Evolutionary conservation across 1,139 yeast genomes (phyloP).

Genomic region (Yamadazyma pseudoaaseri): DNA sequence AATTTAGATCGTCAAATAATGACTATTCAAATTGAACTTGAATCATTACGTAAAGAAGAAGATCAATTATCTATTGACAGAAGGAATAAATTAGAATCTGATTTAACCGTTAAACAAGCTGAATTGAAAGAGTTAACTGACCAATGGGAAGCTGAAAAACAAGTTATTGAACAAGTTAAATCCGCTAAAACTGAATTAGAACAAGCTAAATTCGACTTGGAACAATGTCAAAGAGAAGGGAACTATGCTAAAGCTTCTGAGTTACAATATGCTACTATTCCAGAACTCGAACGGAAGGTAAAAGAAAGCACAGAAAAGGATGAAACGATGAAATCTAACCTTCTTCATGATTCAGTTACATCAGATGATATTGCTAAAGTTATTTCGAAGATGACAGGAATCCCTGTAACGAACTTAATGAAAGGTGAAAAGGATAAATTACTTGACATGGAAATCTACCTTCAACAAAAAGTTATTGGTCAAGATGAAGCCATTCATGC

Average conservation of each 20-base stretch:
- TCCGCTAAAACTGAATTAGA: conserved; percentile 79
- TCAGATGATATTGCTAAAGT: conserved; percentile 92
- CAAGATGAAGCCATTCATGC: conserved; percentile 93
- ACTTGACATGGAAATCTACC: conserved; percentile 78
- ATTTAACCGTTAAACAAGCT: conserved; percentile 57
- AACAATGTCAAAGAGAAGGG: conserved; percentile 78
- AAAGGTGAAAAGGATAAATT: conserved; percentile 93
- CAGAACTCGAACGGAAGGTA: conserved; percentile 67
- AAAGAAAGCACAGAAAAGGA: conserved; percentile 45
- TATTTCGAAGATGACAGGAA: conserved; percentile 92
- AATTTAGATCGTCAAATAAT: conserved; percentile 84
- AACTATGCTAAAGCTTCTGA: conserved; percentile 88
- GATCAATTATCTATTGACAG: conserved; percentile 83
- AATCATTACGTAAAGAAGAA: conserved; percentile 87
- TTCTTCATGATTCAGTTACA: conserved; percentile 90
- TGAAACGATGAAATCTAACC: conserved; percentile 21
- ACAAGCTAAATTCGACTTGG: conserved; percentile 78
- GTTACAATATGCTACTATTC: conserved; percentile 82
- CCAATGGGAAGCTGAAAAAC: conserved; percentile 83
- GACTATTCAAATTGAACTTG: conserved; percentile 94
- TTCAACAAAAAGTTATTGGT: conserved; percentile 81
- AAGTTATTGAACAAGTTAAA: conserved; percentile 72
- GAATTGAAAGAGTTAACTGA: conserved; percentile 71
- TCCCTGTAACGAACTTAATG: conserved; percentile 88
- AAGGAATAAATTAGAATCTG: conserved; percentile 60